Conservation (phyloP, 345 rosid species). For the Orychophragmus violaceus region DNA sequence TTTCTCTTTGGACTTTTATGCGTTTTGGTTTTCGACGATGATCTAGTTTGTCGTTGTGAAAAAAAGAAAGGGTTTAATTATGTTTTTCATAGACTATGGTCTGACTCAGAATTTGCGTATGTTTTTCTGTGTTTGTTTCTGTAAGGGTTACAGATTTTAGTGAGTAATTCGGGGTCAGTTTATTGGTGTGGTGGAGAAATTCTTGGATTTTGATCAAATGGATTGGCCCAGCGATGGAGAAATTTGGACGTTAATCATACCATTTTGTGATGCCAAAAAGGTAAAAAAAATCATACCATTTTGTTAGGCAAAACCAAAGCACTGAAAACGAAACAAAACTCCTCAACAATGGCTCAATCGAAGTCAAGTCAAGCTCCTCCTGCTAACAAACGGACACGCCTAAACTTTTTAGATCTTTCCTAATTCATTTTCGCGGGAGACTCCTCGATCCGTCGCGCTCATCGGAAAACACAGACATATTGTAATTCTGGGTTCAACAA, state of each 20-base stretch:
- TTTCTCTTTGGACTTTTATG: background rate
- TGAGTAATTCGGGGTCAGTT: background rate
- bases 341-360: background rate
- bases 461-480: background rate
- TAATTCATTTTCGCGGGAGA: background rate
- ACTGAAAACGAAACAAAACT: background rate
- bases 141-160: background rate
- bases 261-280: too few relatives aligned
- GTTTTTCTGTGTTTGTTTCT: background rate
- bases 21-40: background rate
- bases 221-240: too few relatives aligned
- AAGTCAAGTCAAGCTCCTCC: background rate
- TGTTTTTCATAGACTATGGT: background rate
- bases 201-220: too few relatives aligned
- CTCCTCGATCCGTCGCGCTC: background rate
- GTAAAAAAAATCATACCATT: too few relatives aligned
- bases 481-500: too few relatives aligned
- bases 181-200: background rate
- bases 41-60: background rate
- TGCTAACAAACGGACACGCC: background rate
- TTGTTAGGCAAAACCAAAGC: background rate
- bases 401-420: background rate
- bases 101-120: background rate
- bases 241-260: too few relatives aligned
- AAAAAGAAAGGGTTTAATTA: background rate